Conservation (phyloP, 805 yeast genomes). For the Wickerhamiella australiensis region DNA sequence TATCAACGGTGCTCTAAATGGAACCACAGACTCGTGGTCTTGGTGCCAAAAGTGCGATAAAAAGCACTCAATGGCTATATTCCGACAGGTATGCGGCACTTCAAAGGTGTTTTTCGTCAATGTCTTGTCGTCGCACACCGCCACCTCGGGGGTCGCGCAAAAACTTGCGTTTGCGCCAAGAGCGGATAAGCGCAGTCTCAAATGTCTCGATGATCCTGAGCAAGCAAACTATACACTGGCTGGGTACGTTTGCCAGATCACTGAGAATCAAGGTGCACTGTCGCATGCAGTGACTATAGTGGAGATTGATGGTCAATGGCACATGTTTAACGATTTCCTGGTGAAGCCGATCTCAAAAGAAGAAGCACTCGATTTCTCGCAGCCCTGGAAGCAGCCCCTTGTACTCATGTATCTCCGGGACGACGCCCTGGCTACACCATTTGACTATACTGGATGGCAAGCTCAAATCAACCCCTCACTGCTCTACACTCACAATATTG, state of each 20-base stretch:
- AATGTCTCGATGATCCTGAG: constrained; percentile 13
- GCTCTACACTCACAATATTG: constrained; percentile 62
- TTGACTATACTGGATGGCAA: constrained; percentile 40
- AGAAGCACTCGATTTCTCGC: constrained; percentile 63
- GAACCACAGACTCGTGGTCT: constrained; percentile 21
- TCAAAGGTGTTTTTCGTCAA: constrained; percentile 44
- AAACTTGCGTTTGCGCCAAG: constrained; percentile 6
- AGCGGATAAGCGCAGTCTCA: constrained; percentile 15
- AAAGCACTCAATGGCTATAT: constrained; percentile 44
- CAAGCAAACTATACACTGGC: constrained; percentile 23
- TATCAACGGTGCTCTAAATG: constrained; percentile 18
- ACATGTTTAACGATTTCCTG: constrained; percentile 79
- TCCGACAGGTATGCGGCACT: constrained; percentile 38
- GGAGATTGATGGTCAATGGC: constrained; percentile 42
- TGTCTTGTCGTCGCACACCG: not conserved
- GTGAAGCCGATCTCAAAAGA: constrained; percentile 61
- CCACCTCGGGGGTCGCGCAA: not conserved
- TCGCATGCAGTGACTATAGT: constrained; percentile 30
- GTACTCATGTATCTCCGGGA: constrained; percentile 18
- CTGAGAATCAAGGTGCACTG: constrained; percentile 19
- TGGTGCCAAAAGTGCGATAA: constrained; percentile 42
- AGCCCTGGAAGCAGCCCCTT: constrained; percentile 71
- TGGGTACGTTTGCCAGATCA: constrained; percentile 30
- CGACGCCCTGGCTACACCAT: constrained; percentile 22
- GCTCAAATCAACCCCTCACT: constrained; percentile 46